A percentile compares a stretch with the other conserved stretches of the same genome.
Conservation (phyloP, 306 rosid species). For the Psophocarpus tetragonolobus region DNA sequence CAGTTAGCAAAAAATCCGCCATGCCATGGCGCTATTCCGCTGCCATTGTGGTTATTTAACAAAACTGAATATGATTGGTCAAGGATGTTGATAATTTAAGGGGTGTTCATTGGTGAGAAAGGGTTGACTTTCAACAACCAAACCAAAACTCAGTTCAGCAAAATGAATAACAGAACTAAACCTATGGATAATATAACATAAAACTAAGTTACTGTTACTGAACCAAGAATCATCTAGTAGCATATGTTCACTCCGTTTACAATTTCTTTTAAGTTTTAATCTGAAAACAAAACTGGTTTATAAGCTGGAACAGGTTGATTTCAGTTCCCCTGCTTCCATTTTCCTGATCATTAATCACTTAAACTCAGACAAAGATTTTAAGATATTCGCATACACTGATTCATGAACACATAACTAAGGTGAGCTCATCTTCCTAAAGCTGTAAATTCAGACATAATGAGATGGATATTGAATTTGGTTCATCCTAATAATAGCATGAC, state of each 20-base stretch:
- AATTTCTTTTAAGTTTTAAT: not conserved
- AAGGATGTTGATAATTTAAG: not conserved
- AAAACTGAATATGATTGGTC: too few relatives aligned
- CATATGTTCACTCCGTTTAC: not conserved
- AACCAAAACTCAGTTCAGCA: not conserved
- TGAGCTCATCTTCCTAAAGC: not conserved
- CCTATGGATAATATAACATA: not conserved
- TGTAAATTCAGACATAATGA: not conserved
- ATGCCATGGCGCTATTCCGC: too few relatives aligned
- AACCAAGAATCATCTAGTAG: not conserved
- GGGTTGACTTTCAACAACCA: not conserved
- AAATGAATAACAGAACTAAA: not conserved
- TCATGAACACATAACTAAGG: not conserved
- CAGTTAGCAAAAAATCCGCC: too few relatives aligned
- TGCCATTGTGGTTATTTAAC: too few relatives aligned
- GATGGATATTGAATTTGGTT: not conserved
- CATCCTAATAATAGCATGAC: slow-evolving; percentile 13
- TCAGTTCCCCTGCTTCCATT: slow-evolving; percentile 13
- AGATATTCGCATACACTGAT: not conserved
- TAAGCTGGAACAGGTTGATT: not conserved
- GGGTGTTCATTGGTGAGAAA: not conserved
- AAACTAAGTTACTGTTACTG: too few relatives aligned
- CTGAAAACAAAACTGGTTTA: slow-evolving; percentile 2
- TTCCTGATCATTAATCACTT: not conserved
- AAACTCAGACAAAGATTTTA: not conserved